Conservation (phyloP, 805 yeast species). For the Pichia pseudocactophila region DNA sequence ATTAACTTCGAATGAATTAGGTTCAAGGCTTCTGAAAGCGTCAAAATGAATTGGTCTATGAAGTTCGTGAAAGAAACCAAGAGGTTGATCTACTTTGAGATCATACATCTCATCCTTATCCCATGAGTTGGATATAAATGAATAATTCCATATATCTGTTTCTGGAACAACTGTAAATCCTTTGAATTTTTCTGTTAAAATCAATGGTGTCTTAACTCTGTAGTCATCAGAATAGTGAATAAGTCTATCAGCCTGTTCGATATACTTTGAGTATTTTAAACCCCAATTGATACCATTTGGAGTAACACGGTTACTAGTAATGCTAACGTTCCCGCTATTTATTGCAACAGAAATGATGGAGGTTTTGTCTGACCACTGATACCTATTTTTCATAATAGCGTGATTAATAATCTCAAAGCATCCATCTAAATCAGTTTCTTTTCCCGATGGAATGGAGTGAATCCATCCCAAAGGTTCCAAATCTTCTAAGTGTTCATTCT, state of each 20-base stretch:
- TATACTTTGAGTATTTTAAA: conserved; percentile 42
- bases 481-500: conserved; percentile 36
- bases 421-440: conserved; percentile 41
- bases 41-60: conserved; percentile 88
- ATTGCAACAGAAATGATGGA: conserved; percentile 60
- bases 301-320: conserved; percentile 55
- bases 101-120: conserved; percentile 49
- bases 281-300: conserved; percentile 80
- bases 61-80: conserved; percentile 71
- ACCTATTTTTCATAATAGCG: conserved; percentile 31
- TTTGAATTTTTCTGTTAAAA: conserved; percentile 62
- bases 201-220: conserved; percentile 55
- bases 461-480: conserved; percentile 86
- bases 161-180: conserved; percentile 87
- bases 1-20: background rate
- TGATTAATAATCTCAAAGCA: conserved; percentile 66
- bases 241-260: conserved; percentile 54
- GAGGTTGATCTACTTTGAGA: conserved; percentile 69
- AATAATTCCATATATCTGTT: conserved; percentile 80
- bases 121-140: conserved; percentile 84
- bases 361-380: conserved; percentile 34
- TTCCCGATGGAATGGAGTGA: conserved; percentile 74
- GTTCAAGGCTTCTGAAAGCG: conserved; percentile 57
- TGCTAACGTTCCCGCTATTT: conserved; percentile 76
- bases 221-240: conserved; percentile 57